These are phyloP conservation scores for Mycena olivaceomarginata DNA, from an alignment of 768 basidiomycete species.

Conservation along the genomic window DNA sequence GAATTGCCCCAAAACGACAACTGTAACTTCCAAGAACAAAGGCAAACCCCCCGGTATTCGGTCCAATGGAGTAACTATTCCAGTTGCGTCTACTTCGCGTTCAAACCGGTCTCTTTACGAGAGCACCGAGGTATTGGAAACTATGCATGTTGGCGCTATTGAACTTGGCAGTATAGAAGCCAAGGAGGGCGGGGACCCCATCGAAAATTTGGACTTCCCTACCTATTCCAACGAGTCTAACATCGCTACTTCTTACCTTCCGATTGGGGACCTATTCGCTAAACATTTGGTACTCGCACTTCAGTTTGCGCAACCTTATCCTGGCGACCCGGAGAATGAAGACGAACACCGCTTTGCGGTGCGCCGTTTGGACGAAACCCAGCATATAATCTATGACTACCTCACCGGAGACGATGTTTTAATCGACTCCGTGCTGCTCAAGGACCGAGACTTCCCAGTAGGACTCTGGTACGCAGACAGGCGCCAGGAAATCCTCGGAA, in stretches of 20 bases:
- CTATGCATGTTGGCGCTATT: not conserved
- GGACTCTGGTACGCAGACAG: no score
- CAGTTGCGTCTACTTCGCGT: not conserved
- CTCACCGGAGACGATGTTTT: no score
- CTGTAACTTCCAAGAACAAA: no score
- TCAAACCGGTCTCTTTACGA: not conserved
- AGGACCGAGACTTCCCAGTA: no score
- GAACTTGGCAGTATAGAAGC: not conserved
- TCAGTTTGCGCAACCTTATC: not conserved
- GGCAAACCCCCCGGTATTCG: not conserved
- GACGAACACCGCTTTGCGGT: no score
- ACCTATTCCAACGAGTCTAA: not conserved
- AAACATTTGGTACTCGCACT: not conserved
- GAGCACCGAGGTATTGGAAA: not conserved
- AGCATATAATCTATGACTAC: no score
- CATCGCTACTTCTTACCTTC: not conserved
- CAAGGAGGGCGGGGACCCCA: conserved; percentile 6
- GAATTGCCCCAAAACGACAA: not conserved
- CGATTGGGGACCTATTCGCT: not conserved
- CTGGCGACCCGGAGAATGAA: not conserved
- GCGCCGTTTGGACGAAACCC: no score
- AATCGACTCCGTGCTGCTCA: no score
- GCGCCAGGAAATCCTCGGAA: no score
- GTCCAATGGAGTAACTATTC: not conserved
- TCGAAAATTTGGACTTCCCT: no score